phyloP scores from a whole-genome alignment of 2,329 filamentous ascomycete genomes.

The Stemphylium vesicarium region DNA sequence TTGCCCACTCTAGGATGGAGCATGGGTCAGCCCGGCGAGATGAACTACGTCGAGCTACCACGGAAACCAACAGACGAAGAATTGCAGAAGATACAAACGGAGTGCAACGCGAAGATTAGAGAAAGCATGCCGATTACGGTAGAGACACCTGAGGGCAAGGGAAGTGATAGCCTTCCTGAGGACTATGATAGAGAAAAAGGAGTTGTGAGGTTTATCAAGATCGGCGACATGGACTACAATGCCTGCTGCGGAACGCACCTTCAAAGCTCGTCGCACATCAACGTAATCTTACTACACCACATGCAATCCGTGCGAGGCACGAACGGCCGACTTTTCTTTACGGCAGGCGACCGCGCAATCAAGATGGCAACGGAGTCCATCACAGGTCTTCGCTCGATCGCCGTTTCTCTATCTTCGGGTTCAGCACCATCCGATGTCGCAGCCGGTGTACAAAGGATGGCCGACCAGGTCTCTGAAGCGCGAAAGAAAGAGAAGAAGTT shows the following conservation, averaged over 20 bases:
- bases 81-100: constrained; percentile 31
- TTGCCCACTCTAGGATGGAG: constrained; percentile 40
- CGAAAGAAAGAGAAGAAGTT: constrained; percentile 39
- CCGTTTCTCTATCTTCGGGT: constrained; percentile 33
- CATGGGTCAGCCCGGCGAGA: constrained; percentile 42
- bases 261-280: constrained; percentile 41
- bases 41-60: constrained; percentile 43
- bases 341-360: constrained; percentile 40
- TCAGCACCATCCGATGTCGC: constrained; percentile 32
- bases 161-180: constrained; percentile 34
- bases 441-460: constrained; percentile 30
- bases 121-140: constrained; percentile 38
- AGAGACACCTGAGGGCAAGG: constrained; percentile 37
- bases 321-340: constrained; percentile 42
- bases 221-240: constrained; percentile 43
- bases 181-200: constrained; percentile 44
- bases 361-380: constrained; percentile 34
- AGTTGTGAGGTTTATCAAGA: constrained; percentile 41
- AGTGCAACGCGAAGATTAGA: constrained; percentile 39
- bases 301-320: constrained; percentile 39
- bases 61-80: constrained; percentile 38
- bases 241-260: constrained; percentile 46
- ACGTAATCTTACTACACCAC: constrained; percentile 40
- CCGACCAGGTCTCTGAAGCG: constrained; percentile 30
- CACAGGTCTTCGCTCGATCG: constrained; percentile 35